Percentiles rank a stretch among this genome's conserved stretches.
phyloP scores from a whole-genome alignment of 2,329 filamentous ascomycete genomes.

The Xylariaceae sp. region DNA sequence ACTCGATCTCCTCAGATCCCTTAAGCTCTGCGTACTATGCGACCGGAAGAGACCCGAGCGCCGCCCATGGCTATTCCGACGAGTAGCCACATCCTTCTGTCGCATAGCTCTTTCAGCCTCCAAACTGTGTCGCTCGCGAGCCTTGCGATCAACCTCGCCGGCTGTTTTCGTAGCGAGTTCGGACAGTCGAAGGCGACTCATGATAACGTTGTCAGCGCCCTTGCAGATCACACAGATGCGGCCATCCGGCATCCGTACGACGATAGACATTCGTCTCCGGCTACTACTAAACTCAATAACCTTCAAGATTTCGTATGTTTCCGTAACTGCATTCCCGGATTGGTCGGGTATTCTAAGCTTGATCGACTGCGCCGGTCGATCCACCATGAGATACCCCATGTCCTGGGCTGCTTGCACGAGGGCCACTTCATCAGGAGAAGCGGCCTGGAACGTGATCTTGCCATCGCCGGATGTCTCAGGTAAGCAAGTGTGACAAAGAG shows the following conservation, averaged over 20 bases:
- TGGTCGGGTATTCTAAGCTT: conserved; percentile 43
- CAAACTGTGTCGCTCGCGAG: conserved; percentile 56
- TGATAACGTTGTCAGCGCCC: conserved; percentile 79
- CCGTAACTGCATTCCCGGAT: conserved; percentile 42
- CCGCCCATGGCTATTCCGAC: conserved; percentile 41
- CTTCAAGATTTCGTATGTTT: conserved; percentile 75
- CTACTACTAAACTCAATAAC: conserved; percentile 88
- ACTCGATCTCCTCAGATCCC: conserved; percentile 23
- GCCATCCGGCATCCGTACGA: conserved; percentile 78
- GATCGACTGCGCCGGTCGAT: conserved; percentile 68
- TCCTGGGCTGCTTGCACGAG: conserved; percentile 81
- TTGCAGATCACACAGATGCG: conserved; percentile 83
- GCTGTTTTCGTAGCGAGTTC: conserved; percentile 73
- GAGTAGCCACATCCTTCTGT: conserved; percentile 30
- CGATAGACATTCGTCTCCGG: conserved; percentile 84
- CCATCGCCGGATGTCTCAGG: conserved; percentile 72
- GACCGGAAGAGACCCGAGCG: conserved; percentile 33
- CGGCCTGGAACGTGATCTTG: conserved; percentile 75
- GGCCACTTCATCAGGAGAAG: conserved; percentile 85
- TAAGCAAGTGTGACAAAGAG: conserved; percentile 88
- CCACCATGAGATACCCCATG: conserved; percentile 71
- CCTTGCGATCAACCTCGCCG: conserved; percentile 57
- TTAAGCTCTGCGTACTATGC: conserved; percentile 34
- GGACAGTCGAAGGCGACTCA: conserved; percentile 71
- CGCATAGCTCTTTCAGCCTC: conserved; percentile 36